These are phyloP conservation scores for Eleusine indica DNA, from an alignment of 176 grass and related monocot genomes.

Conservation along the genomic window DNA sequence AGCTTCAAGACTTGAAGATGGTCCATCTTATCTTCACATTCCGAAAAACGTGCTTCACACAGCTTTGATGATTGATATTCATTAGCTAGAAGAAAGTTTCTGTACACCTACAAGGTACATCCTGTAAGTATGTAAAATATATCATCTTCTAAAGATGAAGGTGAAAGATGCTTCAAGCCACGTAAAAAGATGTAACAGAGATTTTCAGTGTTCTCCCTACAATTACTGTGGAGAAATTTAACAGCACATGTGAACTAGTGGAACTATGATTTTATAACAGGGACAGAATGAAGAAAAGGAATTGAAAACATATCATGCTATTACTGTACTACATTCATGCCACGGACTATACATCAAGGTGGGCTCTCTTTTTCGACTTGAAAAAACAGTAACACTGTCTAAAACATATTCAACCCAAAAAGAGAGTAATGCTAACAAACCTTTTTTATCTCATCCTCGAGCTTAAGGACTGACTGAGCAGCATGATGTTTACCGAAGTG, in stretches of 20 bases:
- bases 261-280: conserved; percentile 6
- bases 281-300: not conserved
- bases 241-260: not conserved
- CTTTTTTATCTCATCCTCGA: conserved; percentile 91
- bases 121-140: conserved; percentile 67
- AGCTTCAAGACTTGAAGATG: conserved; percentile 91
- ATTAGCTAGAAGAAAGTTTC: conserved; percentile 81
- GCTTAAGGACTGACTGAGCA: conserved; percentile 65
- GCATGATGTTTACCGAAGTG: conserved; percentile 95
- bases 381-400: conserved; percentile 21
- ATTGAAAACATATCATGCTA: not conserved
- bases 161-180: conserved; percentile 29
- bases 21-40: conserved; percentile 99
- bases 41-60: conserved; percentile 82
- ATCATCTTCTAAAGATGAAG: conserved; percentile 43
- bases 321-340: conserved; percentile 15
- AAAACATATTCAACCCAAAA: conserved; percentile 9
- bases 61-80: conserved; percentile 96
- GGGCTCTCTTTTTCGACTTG: not conserved
- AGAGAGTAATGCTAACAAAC: conserved; percentile 27
- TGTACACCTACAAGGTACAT: conserved; percentile 84
- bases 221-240: not conserved
- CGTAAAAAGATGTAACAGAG: conserved; percentile 12
- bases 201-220: not conserved
- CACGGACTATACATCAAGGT: not conserved